phyloP scores from a whole-genome alignment of 176 grass and related monocot species.

The Musa itinerans region DNA sequence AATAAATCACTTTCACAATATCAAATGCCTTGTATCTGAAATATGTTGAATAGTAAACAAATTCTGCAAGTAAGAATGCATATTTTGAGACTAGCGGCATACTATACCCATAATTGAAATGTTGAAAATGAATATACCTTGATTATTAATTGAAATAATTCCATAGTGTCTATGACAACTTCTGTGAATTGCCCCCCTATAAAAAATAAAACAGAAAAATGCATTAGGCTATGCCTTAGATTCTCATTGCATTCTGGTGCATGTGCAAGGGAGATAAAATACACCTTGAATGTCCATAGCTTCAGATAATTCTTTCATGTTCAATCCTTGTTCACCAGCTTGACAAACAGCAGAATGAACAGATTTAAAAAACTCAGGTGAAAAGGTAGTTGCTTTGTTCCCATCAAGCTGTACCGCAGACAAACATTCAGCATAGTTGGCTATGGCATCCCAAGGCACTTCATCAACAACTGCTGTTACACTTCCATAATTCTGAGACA shows the following conservation, averaged over 20 bases:
- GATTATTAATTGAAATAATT: slow-evolving; percentile 51
- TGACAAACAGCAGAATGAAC: slow-evolving; percentile 53
- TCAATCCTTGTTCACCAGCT: slow-evolving; percentile 71
- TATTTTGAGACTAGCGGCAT: neutral
- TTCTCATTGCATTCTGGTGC: slow-evolving; percentile 11
- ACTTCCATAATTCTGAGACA: slow-evolving; percentile 9
- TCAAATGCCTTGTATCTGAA: no score
- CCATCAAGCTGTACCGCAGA: slow-evolving; percentile 19
- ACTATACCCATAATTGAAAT: neutral
- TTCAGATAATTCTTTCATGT: slow-evolving; percentile 47
- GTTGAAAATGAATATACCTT: slow-evolving; percentile 40
- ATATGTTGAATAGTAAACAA: no score
- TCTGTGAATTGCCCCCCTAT: slow-evolving; percentile 14
- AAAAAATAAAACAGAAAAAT: slow-evolving; percentile 7
- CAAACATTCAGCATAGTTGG: slow-evolving; percentile 36
- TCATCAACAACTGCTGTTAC: slow-evolving; percentile 9
- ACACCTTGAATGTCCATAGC: slow-evolving; percentile 46
- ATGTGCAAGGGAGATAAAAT: slow-evolving; percentile 15
- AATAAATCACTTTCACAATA: no score
- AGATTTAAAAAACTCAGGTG: slow-evolving; percentile 52
- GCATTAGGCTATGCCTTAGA: slow-evolving; percentile 18
- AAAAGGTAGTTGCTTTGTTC: slow-evolving; percentile 34
- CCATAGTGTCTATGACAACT: slow-evolving; percentile 48
- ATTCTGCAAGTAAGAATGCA: no score
- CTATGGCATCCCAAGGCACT: slow-evolving; percentile 70